Percentiles rank a stretch among this genome's conserved stretches.
Evolutionary conservation across 345 rosid genomes (phyloP).

Genomic region (Eucalyptus erythrocorys): DNA sequence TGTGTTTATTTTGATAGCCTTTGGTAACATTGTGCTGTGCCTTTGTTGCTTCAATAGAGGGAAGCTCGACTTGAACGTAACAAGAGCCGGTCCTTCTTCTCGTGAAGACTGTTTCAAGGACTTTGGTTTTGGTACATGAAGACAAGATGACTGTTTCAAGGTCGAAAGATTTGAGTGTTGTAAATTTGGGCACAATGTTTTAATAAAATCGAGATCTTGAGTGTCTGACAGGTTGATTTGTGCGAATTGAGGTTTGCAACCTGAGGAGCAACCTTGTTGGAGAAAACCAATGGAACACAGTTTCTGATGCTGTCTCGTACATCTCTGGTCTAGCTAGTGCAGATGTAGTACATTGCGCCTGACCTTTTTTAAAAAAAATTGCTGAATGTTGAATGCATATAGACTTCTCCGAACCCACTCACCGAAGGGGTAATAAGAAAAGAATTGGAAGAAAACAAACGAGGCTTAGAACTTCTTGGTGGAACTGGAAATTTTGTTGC

Average conservation of each 20-base stretch:
- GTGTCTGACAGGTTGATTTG: not conserved
- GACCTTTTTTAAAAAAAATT: not conserved
- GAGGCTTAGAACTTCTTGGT: not conserved
- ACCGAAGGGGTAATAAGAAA: not conserved
- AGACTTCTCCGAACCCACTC: not conserved
- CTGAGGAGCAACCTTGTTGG: not conserved
- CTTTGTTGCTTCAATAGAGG: conserved; percentile 34
- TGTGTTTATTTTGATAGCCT: not conserved
- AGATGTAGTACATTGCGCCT: not conserved
- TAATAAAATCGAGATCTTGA: not conserved
- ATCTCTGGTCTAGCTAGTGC: not conserved
- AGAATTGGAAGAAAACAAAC: not conserved
- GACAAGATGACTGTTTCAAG: not conserved
- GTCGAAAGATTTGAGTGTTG: not conserved
- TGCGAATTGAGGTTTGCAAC: not conserved
- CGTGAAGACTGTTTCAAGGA: conserved; percentile 23
- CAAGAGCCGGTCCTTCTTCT: conserved; percentile 61
- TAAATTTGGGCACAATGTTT: not conserved
- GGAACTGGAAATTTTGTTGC: not conserved
- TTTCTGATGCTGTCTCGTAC: not conserved
- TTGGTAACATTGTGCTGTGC: not conserved
- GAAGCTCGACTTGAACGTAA: conserved; percentile 94
- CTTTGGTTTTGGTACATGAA: not conserved
- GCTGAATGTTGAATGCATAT: not conserved
- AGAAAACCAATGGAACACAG: not conserved